Base-by-base conservation (phyloP, 495 filamentous ascomycete genomes). In the Aspergillus sclerotiicarbonarius region DNA sequence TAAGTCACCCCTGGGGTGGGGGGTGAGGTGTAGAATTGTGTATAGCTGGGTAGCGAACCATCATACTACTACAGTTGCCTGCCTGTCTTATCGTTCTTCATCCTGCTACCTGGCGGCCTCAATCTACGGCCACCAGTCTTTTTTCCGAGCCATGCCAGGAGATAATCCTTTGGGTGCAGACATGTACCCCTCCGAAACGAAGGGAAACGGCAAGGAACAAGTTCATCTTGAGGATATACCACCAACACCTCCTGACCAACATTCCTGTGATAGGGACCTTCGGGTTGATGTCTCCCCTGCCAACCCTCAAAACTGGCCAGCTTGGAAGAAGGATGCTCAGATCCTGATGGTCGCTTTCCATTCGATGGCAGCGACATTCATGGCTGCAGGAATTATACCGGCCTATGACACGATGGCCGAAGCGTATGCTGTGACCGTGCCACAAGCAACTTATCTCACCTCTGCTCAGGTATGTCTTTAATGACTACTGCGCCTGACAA, bases 341-440 rank as follows among this genome's bases (percentile, higher is more conserved):
- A 73, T 71, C n/a, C 15, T 70, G 1, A 70, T 74, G 71, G 66
- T 74, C 1, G 66, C 71, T 8, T 72, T 74, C 44, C 71, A 71
- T 58, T 70, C 71, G 7, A 69, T 69, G 64, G 61, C 66, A 13
- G 57, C 59, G 1, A 72, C 67, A 8, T 71, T 74, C 50, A 72
- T 69, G 67, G 71, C 69, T 0, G 69, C 71, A 1, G 69, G 69
- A 8, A 72, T 74, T 15, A 67, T 74, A 18, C 69, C 66, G 0
- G 69, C 67, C 0, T 71, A 67, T 47, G 69, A 70, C 16, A 43
- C 50, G 4, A 62, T 74, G 13, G 69, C 67, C 0, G 56, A 68
- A 48, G 56, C 62, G 12, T 71, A 69, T 16, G 43, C 44, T 6
- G 44, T 74, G 10, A 66, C 64, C 2, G 62, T 74, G 13, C 62